phyloP scores from a whole-genome alignment of 2,329 filamentous ascomycete genomes.

The Aspergillus tamarii region DNA sequence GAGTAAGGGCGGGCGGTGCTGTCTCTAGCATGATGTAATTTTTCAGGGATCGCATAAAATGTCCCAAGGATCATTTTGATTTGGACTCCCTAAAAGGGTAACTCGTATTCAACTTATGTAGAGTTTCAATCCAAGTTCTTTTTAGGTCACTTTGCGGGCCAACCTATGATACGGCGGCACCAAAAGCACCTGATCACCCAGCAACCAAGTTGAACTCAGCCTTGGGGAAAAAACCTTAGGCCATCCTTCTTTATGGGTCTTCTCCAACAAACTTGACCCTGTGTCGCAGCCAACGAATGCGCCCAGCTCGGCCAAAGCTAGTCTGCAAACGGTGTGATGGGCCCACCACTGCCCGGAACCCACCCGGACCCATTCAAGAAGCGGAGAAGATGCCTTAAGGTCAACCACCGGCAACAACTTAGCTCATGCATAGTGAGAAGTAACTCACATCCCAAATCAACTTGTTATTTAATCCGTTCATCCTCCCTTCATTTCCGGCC shows the following conservation, averaged over 20 bases:
- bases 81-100: neutral
- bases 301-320: neutral
- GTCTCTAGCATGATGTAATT: neutral
- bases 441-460: neutral
- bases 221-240: constrained; percentile 12
- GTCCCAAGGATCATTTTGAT: neutral
- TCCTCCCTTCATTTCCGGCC: neutral
- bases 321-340: neutral
- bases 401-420: neutral
- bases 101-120: neutral
- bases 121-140: neutral
- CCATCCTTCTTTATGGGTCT: neutral
- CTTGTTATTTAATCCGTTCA: neutral
- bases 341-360: neutral
- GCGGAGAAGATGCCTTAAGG: neutral
- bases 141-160: neutral
- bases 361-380: neutral
- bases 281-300: neutral
- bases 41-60: neutral
- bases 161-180: neutral
- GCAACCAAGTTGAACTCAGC: constrained; percentile 10
- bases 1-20: neutral
- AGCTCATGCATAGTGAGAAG: neutral
- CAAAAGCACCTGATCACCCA: neutral
- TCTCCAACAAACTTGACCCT: neutral